Percentiles rank a stretch among this genome's conserved stretches.
These are phyloP conservation scores for Protomyces inouyei DNA, from an alignment of 1,139 yeast species.

Conservation along the genomic window DNA sequence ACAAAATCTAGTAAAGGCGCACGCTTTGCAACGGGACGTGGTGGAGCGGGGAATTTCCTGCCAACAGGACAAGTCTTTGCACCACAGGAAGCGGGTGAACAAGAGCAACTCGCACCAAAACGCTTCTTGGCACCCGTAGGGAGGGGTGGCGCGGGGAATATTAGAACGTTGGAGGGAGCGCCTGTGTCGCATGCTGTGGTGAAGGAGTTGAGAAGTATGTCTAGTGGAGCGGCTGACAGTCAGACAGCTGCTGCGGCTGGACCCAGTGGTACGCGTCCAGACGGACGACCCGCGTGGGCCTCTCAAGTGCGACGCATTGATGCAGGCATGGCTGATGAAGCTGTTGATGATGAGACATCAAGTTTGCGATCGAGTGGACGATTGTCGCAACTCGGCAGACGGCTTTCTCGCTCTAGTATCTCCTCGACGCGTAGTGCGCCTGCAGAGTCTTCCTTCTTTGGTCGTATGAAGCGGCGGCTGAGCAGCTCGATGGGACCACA, in stretches of 20 bases:
- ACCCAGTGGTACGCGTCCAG: background rate
- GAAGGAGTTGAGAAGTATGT: background rate
- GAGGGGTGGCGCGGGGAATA: constrained; percentile 22
- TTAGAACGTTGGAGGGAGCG: background rate
- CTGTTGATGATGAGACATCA: background rate
- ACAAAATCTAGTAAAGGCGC: constrained; percentile 13
- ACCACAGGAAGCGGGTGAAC: background rate
- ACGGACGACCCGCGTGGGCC: constrained; percentile 2
- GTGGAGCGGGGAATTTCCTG: constrained; percentile 21
- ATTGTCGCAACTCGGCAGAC: background rate
- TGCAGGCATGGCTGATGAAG: constrained; percentile 5
- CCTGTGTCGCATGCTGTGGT: background rate
- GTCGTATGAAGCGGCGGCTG: constrained; percentile 18
- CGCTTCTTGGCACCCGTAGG: constrained; percentile 4
- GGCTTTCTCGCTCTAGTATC: constrained; percentile 1
- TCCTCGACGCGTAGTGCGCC: constrained; percentile 16
- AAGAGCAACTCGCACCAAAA: background rate
- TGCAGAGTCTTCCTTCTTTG: constrained; percentile 13
- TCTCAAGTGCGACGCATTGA: constrained; percentile 14
- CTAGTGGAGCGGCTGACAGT: background rate
- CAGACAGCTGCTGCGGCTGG: background rate
- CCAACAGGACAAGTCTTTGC: constrained; percentile 13
- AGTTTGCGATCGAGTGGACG: background rate
- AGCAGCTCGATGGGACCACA: background rate
- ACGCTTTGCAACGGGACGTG: constrained; percentile 23